Percentiles rank a stretch among this genome's conserved stretches.
Evolutionary conservation across 805 yeast species (phyloP).

Genomic region (Saccharomyces kudriavzevii): DNA sequence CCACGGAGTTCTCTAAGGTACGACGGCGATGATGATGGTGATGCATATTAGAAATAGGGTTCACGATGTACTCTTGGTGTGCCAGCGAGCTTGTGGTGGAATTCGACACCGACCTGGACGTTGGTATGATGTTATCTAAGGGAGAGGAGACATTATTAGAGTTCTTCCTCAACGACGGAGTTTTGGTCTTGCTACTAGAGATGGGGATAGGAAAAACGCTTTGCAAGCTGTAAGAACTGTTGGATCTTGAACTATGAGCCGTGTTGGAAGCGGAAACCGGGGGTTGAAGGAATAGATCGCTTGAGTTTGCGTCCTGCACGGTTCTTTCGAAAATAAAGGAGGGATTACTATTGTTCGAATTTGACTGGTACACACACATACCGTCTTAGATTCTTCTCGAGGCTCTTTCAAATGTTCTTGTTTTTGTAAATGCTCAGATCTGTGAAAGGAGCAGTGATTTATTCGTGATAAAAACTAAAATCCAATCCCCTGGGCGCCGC

Average conservation of each 20-base stretch:
- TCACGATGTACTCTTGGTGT: neutral
- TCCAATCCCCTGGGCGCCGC: neutral
- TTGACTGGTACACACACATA: slow-evolving; percentile 1
- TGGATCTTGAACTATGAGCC: neutral
- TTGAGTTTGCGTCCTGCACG: slow-evolving; percentile 41
- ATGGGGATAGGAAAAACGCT: neutral
- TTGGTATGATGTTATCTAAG: neutral
- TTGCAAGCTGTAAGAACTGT: neutral
- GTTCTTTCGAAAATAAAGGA: slow-evolving; percentile 59
- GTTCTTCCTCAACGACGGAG: slow-evolving; percentile 15
- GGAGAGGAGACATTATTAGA: slow-evolving; percentile 3
- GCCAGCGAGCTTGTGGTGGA: neutral
- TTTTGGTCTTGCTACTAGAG: neutral
- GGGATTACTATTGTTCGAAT: slow-evolving; percentile 16
- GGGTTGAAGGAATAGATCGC: slow-evolving; percentile 2
- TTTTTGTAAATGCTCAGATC: neutral
- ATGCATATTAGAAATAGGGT: neutral
- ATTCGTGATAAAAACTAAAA: neutral
- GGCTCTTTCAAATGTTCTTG: neutral
- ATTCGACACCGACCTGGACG: neutral
- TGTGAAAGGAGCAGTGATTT: neutral
- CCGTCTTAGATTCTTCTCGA: neutral
- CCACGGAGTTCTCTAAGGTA: slow-evolving; percentile 57
- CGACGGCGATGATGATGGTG: slow-evolving; percentile 28
- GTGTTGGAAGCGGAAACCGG: slow-evolving; percentile 2